These are phyloP conservation scores for Thamnidium elegans DNA, from an alignment of 192 early-diverging fungal species.

Conservation along the genomic window DNA sequence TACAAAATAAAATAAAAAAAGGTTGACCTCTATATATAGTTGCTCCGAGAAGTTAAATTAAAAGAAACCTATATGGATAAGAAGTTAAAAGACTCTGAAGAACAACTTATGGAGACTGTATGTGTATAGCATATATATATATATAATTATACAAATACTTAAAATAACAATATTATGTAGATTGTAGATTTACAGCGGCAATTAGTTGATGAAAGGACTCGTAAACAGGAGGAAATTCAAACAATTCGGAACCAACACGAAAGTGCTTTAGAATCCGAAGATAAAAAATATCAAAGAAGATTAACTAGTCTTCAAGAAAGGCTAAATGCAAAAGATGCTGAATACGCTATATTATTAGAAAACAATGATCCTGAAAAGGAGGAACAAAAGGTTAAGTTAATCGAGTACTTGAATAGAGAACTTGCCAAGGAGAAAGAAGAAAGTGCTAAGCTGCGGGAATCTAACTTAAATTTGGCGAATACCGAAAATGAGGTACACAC, in stretches of 20 bases:
- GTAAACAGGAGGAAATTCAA: conserved; percentile 7
- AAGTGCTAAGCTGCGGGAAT: no score
- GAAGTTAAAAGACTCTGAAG: conserved; percentile 9
- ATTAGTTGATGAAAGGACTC: not conserved
- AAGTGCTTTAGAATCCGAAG: conserved; percentile 1
- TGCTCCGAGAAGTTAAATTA: conserved; percentile 18
- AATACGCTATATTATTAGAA: conserved; percentile 3
- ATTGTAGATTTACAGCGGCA: conserved; percentile 2
- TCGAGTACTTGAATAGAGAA: no score
- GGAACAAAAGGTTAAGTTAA: not conserved
- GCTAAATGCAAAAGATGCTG: conserved; percentile 11
- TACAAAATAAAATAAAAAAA: not conserved
- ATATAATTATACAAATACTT: not conserved
- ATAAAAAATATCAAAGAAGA: conserved; percentile 11
- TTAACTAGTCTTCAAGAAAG: conserved; percentile 13
- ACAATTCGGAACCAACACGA: conserved; percentile 3
- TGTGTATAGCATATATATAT: not conserved
- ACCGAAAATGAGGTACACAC: no score
- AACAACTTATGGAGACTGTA: conserved; percentile 7
- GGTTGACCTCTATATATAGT: not conserved
- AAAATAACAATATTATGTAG: not conserved
- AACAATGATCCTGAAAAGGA: conserved; percentile 5
- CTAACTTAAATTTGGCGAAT: no score
- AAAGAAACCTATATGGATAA: conserved; percentile 12
- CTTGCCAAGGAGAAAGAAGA: no score